Evolutionary conservation across 2,329 filamentous ascomycete species (phyloP), one percentile per base, ranked within the genome.

Genomic region (Madurella fahalii): DNA sequence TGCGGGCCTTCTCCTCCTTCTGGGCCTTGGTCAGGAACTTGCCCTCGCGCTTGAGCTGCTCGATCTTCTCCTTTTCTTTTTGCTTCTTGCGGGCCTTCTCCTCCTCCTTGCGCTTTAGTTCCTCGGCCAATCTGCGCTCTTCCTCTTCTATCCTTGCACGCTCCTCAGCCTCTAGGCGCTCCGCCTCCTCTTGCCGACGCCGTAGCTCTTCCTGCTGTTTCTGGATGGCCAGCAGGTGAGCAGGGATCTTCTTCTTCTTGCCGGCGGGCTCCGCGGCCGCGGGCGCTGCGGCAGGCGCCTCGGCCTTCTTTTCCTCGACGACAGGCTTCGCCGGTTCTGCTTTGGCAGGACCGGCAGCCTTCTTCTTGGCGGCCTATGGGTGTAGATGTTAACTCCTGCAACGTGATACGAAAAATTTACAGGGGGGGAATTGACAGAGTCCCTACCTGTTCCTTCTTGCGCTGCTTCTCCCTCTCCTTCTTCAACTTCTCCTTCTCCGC

Each of bases 401-500:
- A 18, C n/a, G n/a, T n/a, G n/a, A n/a, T n/a, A n/a, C n/a, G 39
- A 18, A n/a, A 51, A 34, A 43, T 53, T 39, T 48, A 51, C 48
- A 47, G n/a, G 8, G 2, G 11, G 16, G 7, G 15, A 57, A 44
- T 20, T 41, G 41, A 20, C 17, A 41, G 47, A 52, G 46, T 16
- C 37, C 65, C 47, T 58, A 94, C 90, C 83, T 97, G 88, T 74
- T 99, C 94, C 84, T 92, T 99, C 78, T 99, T 99, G 63, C 92
- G 82, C 76, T 94, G 89, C 84, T 99, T 99, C 78, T 99, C 94
- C 58, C 90, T 85, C 77, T 99, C 94, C 77, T 96, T 99, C 81
- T 93, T 97, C 67, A 93, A 80, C 74, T 90, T 95, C 72, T 99
- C 94, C 77, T 99, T 99, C 77, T 99, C 92, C 55, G 95, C 94